phyloP scores from a whole-genome alignment of 1,284 basidiomycete genomes.

The Cronartium ribicola region DNA sequence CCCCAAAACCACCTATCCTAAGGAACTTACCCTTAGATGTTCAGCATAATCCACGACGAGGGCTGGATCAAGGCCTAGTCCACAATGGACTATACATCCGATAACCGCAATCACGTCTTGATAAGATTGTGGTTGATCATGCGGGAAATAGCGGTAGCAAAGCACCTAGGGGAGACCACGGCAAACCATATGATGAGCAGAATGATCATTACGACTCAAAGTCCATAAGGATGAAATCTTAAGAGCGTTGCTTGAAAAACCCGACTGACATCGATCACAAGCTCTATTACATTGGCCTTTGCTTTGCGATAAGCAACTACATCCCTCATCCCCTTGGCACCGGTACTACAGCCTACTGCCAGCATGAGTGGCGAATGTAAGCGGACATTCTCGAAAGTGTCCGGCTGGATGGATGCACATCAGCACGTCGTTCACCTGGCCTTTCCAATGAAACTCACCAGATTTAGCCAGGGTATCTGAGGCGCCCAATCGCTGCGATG shows the following conservation, averaged over 20 bases:
- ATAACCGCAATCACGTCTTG: conserved; percentile 32
- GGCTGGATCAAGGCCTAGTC: conserved; percentile 18
- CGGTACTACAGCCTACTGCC: conserved; percentile 25
- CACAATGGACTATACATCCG: conserved; percentile 32
- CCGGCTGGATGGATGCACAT: conserved; percentile 11
- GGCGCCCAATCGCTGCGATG: conserved; percentile 35
- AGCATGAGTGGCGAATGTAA: conserved; percentile 27
- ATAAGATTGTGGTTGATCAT: conserved; percentile 31
- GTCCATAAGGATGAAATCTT: neutral
- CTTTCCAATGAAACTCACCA: conserved; percentile 23
- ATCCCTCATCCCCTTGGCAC: conserved; percentile 14
- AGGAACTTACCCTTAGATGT: conserved; percentile 20
- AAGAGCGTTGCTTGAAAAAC: neutral
- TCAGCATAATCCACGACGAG: conserved; percentile 28
- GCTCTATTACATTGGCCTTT: conserved; percentile 25
- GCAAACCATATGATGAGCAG: neutral
- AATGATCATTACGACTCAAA: too few relatives aligned
- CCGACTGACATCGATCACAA: conserved; percentile 25
- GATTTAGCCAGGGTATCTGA: conserved; percentile 28
- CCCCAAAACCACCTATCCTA: neutral
- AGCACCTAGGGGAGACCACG: conserved; percentile 8
- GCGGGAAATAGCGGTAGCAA: conserved; percentile 25
- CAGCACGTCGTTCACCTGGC: too few relatives aligned
- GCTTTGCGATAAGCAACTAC: conserved; percentile 18
- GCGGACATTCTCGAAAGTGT: conserved; percentile 25